phyloP scores from a whole-genome alignment of 148 eudicot species.

The Chenopodium berlandieri region DNA sequence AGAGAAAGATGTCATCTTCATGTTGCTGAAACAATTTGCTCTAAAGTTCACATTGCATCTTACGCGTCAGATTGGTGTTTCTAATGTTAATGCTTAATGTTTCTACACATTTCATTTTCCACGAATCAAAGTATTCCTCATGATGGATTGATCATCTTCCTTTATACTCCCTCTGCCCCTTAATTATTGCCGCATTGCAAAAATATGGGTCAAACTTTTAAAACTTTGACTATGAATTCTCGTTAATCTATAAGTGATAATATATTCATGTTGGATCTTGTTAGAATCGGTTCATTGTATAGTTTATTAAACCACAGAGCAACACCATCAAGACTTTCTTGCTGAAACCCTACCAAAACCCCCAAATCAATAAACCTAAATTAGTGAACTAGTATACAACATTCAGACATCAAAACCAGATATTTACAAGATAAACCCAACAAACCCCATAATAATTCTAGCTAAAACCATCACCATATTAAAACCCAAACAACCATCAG shows the following conservation, averaged over 20 bases:
- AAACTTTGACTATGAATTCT: too few relatives aligned
- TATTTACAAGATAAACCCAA: background rate
- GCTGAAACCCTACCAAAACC: background rate
- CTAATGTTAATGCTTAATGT: too few relatives aligned
- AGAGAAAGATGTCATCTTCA: background rate
- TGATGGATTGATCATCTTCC: background rate
- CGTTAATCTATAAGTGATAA: too few relatives aligned
- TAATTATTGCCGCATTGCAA: too few relatives aligned
- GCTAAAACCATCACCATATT: background rate
- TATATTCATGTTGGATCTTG: too few relatives aligned
- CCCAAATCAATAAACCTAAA: background rate
- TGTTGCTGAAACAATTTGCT: conserved; percentile 1
- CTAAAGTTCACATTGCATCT: background rate
- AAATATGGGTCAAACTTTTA: too few relatives aligned
- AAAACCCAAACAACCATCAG: background rate
- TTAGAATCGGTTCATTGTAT: too few relatives aligned
- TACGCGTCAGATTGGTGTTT: background rate
- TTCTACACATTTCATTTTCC: too few relatives aligned
- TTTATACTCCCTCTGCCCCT: background rate
- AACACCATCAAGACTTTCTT: background rate
- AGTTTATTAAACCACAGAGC: background rate
- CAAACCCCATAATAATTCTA: background rate
- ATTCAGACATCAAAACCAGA: background rate
- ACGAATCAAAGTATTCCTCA: too few relatives aligned
- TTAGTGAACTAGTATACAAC: background rate